Base-by-base conservation (phyloP, 1,284 basidiomycete species). In the Takashimella koratensis region DNA sequence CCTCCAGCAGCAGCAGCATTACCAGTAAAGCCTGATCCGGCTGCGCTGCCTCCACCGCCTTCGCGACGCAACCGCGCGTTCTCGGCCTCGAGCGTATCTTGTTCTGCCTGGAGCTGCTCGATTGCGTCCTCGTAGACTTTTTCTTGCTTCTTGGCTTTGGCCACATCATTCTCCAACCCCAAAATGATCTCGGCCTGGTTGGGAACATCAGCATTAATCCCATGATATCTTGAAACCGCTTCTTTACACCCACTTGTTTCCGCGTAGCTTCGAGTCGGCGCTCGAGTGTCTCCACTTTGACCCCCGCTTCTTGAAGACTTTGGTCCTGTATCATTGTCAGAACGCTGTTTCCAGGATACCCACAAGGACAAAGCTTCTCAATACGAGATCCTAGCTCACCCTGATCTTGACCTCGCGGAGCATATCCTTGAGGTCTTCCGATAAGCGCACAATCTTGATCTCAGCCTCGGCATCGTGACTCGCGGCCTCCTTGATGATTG, bases 241-340 rank as follows among this genome's bases (percentile, higher is more conserved):
- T 2, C 20, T 26, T 36, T 2, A 24, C 16, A 54, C 66, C 39
- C 40, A 71, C 71, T 63, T 91, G 88, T 70, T 88, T 90, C 80
- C 91, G 93, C 56, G 86, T 86, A 1, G 84, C 82, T 69, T 98
- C 94, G 79, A 95, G 86, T 45, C 92, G 84, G 47, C 91, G 84
- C 69, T 95, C 90, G 81, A 98, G 88, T 6, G 95, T 82, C 73
- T 97, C 91, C 52, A 97, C 89, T 80, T 94, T 98, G 57, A 98
- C 91, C 4, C 79, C 79, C 5, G 85, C 80, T 70, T 98, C 96
- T 74, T 98, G 91, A 47, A 93, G 84, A 36, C 77, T 83, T 79
- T 96, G 90, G 60, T 98, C 95, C 76, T 91, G 85, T n/a, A 43
- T 19, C 10, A 36, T 8, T 16, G 30, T 36, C 30, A 36, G 30